Evolutionary conservation across 1,284 basidiomycete genomes (phyloP).

Genomic region (Trichosporon ovoides): DNA sequence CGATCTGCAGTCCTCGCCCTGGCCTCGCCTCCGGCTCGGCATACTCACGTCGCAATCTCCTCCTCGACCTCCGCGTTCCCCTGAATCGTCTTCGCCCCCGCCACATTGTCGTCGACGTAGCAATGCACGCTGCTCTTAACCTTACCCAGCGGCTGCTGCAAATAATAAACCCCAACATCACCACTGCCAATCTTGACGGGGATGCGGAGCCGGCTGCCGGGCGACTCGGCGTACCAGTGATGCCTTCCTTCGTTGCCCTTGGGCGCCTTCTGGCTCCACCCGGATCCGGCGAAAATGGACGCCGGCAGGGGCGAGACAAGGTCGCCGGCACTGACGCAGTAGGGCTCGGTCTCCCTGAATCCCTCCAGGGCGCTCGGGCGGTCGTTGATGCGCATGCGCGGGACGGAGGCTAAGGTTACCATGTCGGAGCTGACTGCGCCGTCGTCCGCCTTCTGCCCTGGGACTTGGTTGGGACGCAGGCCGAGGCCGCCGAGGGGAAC

Average conservation of each 20-base stretch:
- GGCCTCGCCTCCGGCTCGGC: no score
- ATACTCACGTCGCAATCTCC: constrained; percentile 25
- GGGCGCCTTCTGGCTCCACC: constrained; percentile 74
- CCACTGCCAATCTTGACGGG: constrained; percentile 46
- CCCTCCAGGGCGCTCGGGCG: constrained; percentile 57
- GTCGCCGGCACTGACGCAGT: constrained; percentile 87
- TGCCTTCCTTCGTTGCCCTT: constrained; percentile 57
- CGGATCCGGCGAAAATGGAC: constrained; percentile 80
- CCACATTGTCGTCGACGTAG: constrained; percentile 52
- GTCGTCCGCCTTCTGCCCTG: constrained; percentile 33
- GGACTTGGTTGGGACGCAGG: constrained; percentile 43
- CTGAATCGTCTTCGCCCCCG: constrained; percentile 45
- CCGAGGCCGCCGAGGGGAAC: constrained; percentile 43
- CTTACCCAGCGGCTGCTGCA: constrained; percentile 42
- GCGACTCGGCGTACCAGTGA: constrained; percentile 70
- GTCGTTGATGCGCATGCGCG: constrained; percentile 66
- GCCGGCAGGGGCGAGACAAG: constrained; percentile 87
- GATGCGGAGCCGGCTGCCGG: constrained; percentile 42
- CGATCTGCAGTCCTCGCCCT: no score
- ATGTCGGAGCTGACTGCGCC: constrained; percentile 45
- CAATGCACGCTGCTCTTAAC: constrained; percentile 46
- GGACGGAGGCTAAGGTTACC: constrained; percentile 50
- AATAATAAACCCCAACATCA: constrained; percentile 50
- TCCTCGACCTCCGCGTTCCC: constrained; percentile 42
- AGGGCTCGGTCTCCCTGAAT: constrained; percentile 81